phyloP scores from a whole-genome alignment of 2,329 filamentous ascomycete species.

The Stylonectria norvegica region DNA sequence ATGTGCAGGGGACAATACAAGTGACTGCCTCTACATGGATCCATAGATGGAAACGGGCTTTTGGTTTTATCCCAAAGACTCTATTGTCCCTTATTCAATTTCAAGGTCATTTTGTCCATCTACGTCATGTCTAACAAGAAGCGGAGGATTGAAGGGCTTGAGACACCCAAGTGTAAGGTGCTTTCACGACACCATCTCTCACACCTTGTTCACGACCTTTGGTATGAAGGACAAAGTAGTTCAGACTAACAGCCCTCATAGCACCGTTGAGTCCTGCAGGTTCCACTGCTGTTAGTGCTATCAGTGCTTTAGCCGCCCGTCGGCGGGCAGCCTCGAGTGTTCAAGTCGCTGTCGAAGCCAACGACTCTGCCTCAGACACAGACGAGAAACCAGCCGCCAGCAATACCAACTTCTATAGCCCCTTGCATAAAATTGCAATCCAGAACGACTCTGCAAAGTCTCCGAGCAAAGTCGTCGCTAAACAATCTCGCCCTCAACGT shows the following conservation, averaged over 20 bases:
- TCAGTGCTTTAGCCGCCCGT: constrained; percentile 37
- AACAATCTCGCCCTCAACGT: constrained; percentile 10
- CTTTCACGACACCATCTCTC: not conserved
- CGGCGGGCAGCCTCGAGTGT: constrained; percentile 24
- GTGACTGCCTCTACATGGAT: no score
- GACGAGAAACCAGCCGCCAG: constrained; percentile 18
- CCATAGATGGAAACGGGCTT: no score
- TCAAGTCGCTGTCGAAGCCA: constrained; percentile 1
- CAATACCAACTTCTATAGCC: constrained; percentile 30
- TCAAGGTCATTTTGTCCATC: not conserved
- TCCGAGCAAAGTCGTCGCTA: constrained; percentile 18
- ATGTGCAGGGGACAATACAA: no score
- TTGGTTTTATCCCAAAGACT: no score
- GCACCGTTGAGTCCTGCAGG: no score
- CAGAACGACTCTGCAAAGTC: constrained; percentile 10
- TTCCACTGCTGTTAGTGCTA: constrained; percentile 31
- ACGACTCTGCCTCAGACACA: constrained; percentile 7
- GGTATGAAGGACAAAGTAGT: no score
- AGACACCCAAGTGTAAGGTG: constrained; percentile 31
- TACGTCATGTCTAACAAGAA: constrained; percentile 27
- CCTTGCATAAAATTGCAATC: constrained; percentile 21
- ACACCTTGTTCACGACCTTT: not conserved
- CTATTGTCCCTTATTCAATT: no score
- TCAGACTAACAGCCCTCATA: not conserved
- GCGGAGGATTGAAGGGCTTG: constrained; percentile 32